Evolutionary conservation across 306 rosid genomes (phyloP).

Genomic region (Sphenostylis stenocarpa): DNA sequence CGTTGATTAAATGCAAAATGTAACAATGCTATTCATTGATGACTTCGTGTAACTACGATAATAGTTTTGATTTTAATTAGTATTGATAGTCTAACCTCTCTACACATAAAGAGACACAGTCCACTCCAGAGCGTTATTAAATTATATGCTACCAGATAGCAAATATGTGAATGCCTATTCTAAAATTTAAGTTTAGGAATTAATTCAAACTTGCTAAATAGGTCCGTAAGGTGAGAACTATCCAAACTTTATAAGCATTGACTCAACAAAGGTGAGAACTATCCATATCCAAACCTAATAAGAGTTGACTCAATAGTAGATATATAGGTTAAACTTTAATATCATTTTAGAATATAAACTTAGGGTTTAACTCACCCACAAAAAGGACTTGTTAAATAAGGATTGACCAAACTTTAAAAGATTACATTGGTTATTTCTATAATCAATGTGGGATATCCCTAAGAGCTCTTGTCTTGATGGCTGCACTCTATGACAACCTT

Average conservation of each 20-base stretch:
- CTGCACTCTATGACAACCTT: not conserved
- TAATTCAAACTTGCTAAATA: not conserved
- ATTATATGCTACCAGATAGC: not conserved
- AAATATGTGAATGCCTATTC: not conserved
- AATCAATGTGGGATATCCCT: not conserved
- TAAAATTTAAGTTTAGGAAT: not conserved
- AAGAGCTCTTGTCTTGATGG: not conserved
- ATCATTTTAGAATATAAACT: too few relatives aligned
- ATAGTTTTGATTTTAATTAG: not conserved
- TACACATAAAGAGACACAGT: too few relatives aligned
- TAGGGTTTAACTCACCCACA: too few relatives aligned
- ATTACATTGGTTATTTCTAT: not conserved
- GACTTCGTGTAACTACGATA: not conserved
- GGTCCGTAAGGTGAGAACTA: not conserved
- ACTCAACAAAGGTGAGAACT: too few relatives aligned
- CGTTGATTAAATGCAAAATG: not conserved
- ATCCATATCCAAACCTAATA: too few relatives aligned
- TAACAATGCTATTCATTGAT: slow-evolving; percentile 1
- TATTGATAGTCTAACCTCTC: too few relatives aligned
- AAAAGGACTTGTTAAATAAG: too few relatives aligned
- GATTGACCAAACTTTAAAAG: not conserved
- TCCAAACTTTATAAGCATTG: too few relatives aligned
- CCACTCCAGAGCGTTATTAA: too few relatives aligned
- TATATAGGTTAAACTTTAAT: too few relatives aligned
- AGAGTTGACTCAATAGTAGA: too few relatives aligned